Percentiles rank a stretch among this genome's conserved stretches.
These are phyloP conservation scores for Lachancea sp. DNA, from an alignment of 805 yeast species.

Conservation along the genomic window DNA sequence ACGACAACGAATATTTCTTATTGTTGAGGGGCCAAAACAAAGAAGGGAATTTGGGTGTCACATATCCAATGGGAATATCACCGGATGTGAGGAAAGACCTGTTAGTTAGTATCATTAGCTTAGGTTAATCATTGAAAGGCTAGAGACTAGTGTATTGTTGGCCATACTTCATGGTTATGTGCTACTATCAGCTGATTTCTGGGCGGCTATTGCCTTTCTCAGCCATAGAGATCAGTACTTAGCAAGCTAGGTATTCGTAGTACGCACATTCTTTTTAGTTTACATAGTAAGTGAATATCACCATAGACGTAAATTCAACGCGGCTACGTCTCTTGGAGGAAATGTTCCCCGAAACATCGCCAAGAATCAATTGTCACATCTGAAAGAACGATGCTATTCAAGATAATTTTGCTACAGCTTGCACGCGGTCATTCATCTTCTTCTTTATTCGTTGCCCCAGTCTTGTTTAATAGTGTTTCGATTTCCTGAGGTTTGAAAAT, in stretches of 20 bases:
- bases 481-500: constrained; percentile 79
- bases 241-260: background rate
- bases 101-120: background rate
- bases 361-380: no score
- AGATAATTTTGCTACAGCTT: background rate
- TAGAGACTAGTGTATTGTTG: no score
- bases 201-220: no score
- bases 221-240: background rate
- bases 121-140: no score
- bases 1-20: constrained; percentile 38
- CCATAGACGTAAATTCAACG: background rate
- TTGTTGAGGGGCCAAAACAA: constrained; percentile 59
- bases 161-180: no score
- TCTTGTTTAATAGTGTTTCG: constrained; percentile 60
- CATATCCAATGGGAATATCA: constrained; percentile 74
- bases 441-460: constrained; percentile 59
- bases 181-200: no score
- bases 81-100: constrained; percentile 40
- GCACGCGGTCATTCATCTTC: constrained; percentile 39
- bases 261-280: background rate
- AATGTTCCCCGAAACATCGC: no score
- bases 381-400: no score
- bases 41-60: constrained; percentile 74
- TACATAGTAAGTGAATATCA: background rate
- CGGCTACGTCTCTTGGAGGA: background rate